These are phyloP conservation scores for Lichtheimia ramosa DNA, from an alignment of 371 early-diverging fungal species.

Conservation along the genomic window DNA sequence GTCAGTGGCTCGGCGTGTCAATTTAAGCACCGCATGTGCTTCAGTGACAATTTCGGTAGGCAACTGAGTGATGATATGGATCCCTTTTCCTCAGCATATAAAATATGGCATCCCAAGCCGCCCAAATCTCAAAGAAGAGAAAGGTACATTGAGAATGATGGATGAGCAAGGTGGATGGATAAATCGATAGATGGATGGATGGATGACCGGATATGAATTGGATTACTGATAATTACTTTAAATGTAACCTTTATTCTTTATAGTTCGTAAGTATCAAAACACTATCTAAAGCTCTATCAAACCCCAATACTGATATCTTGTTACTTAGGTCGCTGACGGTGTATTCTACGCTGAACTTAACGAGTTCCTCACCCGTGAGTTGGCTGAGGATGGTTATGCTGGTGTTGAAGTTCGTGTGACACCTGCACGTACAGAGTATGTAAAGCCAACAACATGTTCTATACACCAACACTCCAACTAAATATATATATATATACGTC, in stretches of 20 bases:
- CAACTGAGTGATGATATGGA: too few species aligned
- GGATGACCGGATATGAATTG: not conserved
- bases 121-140: slow-evolving; percentile 74
- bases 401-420: slow-evolving; percentile 99
- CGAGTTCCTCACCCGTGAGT: slow-evolving; percentile 96
- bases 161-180: slow-evolving; percentile 35
- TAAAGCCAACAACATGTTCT: not conserved
- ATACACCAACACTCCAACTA: not conserved
- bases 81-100: not conserved
- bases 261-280: slow-evolving; percentile 51
- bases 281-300: not conserved
- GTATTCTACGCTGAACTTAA: slow-evolving; percentile 99
- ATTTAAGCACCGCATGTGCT: too few species aligned
- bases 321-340: slow-evolving; percentile 86
- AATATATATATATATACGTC: not conserved
- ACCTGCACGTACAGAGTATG: slow-evolving; percentile 94
- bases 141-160: slow-evolving; percentile 50
- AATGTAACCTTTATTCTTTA: not conserved
- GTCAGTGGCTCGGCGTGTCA: too few species aligned
- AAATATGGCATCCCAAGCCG: slow-evolving; percentile 28
- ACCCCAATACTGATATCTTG: not conserved
- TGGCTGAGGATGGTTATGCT: slow-evolving; percentile 90
- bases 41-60: too few species aligned
- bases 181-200: slow-evolving; percentile 17
- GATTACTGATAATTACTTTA: slow-evolving; percentile 2